Conservation (phyloP, 805 yeast genomes). For the Trichomonascus vanleenenianus region DNA sequence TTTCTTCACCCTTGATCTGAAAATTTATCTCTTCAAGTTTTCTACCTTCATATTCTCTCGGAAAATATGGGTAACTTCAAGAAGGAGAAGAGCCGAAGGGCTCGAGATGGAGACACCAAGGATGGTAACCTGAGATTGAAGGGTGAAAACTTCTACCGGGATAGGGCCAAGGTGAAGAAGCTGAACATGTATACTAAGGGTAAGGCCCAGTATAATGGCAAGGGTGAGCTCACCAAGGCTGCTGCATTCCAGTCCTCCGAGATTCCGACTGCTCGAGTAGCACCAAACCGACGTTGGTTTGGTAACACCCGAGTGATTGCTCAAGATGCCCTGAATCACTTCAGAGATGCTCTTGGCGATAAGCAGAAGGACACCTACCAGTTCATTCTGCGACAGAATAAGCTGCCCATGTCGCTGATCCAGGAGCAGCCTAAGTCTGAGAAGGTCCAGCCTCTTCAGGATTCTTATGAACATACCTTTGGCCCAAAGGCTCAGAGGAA, state of each 20-base stretch:
- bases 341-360: constrained; percentile 88
- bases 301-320: constrained; percentile 96
- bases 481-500: constrained; percentile 95
- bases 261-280: constrained; percentile 85
- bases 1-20: background rate
- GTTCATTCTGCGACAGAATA: constrained; percentile 79
- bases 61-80: constrained; percentile 79
- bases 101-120: constrained; percentile 69
- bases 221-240: constrained; percentile 80
- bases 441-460: constrained; percentile 72
- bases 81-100: constrained; percentile 83
- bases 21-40: background rate
- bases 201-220: constrained; percentile 74
- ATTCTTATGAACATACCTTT: constrained; percentile 70
- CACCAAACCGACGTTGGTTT: constrained; percentile 96
- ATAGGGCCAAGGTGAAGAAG: constrained; percentile 85
- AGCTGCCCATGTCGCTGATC: constrained; percentile 88
- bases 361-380: constrained; percentile 77
- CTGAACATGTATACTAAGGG: constrained; percentile 92
- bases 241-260: constrained; percentile 85
- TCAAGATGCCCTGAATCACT: constrained; percentile 90
- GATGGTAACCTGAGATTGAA: constrained; percentile 90
- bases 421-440: constrained; percentile 68
- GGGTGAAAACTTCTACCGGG: constrained; percentile 92
- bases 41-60: background rate